A percentile compares a stretch with the other conserved stretches of the same genome.
These are phyloP conservation scores for Brassica balearica DNA, from an alignment of 441 rosid species.

Conservation along the genomic window DNA sequence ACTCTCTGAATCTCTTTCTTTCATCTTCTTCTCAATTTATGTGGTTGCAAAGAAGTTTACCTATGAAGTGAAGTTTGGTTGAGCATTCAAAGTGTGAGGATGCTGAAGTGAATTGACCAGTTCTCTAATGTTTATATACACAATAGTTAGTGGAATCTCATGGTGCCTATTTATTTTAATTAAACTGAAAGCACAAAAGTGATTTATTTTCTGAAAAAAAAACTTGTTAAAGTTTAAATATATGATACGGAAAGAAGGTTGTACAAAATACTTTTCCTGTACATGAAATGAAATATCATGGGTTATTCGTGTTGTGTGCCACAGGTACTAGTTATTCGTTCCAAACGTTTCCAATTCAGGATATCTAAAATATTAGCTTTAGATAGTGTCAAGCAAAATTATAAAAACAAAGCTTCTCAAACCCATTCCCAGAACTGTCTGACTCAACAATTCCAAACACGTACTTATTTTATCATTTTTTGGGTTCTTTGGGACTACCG, in stretches of 20 bases:
- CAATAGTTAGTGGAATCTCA: conserved; percentile 44
- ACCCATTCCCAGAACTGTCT: neutral
- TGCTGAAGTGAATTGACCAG: conserved; percentile 43
- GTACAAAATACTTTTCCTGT: conserved; percentile 11
- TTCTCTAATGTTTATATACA: conserved; percentile 36
- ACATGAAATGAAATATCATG: conserved; percentile 9
- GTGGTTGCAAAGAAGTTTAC: conserved; percentile 14
- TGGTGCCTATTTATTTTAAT: conserved; percentile 39
- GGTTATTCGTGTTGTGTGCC: conserved; percentile 5
- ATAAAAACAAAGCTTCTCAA: neutral
- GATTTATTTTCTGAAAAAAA: neutral
- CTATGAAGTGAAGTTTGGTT: conserved; percentile 31
- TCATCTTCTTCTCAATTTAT: conserved; percentile 22
- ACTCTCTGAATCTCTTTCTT: conserved; percentile 45
- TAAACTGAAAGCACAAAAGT: conserved; percentile 25
- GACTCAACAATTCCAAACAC: neutral
- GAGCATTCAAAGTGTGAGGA: conserved; percentile 43
- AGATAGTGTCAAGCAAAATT: neutral
- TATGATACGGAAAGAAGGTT: neutral
- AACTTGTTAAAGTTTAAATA: neutral
- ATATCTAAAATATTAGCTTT: neutral
- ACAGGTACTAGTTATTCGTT: neutral
- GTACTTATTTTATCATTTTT: neutral
- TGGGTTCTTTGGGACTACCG: no score
- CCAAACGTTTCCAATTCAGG: neutral